phyloP scores from a whole-genome alignment of 106 monocot genomes.

The Alisma plantagoaquatica region DNA sequence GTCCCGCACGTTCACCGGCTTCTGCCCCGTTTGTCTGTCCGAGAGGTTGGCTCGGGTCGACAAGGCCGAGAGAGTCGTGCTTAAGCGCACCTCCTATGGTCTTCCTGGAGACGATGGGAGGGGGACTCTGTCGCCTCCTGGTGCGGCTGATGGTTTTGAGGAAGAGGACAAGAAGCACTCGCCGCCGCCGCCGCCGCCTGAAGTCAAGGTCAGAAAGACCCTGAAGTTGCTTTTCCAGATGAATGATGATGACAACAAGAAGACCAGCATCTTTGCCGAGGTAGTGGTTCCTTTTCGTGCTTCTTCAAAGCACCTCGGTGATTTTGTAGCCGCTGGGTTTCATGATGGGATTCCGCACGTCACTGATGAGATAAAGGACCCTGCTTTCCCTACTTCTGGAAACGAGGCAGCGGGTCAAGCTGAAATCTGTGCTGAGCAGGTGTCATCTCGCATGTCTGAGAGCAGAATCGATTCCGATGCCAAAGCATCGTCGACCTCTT shows the following conservation, averaged over 20 bases:
- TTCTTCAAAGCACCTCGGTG: not conserved
- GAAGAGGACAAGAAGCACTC: too few relatives aligned
- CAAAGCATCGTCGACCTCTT: constrained; percentile 9
- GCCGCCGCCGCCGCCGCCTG: too few relatives aligned
- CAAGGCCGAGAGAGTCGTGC: constrained; percentile 19
- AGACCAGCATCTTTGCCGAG: not conserved
- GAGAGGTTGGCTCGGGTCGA: constrained; percentile 55
- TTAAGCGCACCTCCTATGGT: not conserved
- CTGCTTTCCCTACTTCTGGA: not conserved
- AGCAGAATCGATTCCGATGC: not conserved
- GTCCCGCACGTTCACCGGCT: constrained; percentile 59
- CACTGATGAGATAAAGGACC: not conserved
- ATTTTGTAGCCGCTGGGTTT: not conserved
- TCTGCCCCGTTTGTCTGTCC: constrained; percentile 70
- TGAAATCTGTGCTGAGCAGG: too few relatives aligned
- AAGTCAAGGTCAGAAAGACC: constrained; percentile 36
- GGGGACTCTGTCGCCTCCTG: not conserved
- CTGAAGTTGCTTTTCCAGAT: constrained; percentile 61
- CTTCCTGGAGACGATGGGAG: constrained; percentile 18
- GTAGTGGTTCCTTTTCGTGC: not conserved
- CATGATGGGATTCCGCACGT: not conserved
- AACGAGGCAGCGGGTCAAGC: too few relatives aligned
- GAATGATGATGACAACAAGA: constrained; percentile 74
- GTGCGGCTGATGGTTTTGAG: constrained; percentile 9
- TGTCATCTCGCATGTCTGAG: constrained; percentile 8